Evolutionary conservation across 73 alveolate species (phyloP).

Genomic region (Stentor coeruleus): DNA sequence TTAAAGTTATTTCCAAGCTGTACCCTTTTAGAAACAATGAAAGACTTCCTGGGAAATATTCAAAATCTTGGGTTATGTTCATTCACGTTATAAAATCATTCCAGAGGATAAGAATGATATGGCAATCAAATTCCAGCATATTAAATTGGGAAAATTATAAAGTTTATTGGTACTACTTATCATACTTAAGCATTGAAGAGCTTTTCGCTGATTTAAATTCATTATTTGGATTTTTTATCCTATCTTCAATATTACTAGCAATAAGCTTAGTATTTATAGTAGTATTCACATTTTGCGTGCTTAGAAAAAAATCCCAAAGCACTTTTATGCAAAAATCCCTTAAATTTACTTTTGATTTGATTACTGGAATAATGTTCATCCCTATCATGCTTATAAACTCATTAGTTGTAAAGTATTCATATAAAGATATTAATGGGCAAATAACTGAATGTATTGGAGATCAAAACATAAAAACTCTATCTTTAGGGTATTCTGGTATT

Average conservation of each 20-base stretch:
- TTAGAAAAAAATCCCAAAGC: neutral
- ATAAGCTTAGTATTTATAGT: no score
- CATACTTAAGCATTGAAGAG: neutral
- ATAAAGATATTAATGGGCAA: no score
- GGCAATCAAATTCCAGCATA: neutral
- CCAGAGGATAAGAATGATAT: neutral
- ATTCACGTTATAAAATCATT: no score
- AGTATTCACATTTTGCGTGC: neutral
- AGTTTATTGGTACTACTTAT: no score
- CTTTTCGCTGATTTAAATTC: neutral
- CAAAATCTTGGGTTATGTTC: no score
- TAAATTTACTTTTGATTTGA: no score
- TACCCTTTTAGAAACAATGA: no score
- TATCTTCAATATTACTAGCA: no score
- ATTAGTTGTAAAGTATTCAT: neutral
- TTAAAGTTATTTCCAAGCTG: no score
- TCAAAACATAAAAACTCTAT: no score
- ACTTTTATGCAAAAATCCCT: neutral
- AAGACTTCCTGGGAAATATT: no score
- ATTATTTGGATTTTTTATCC: neutral
- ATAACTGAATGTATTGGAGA: neutral
- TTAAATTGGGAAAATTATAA: neutral
- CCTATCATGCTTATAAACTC: neutral
- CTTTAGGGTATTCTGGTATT: neutral
- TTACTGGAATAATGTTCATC: neutral